Evolutionary conservation across 139 green algal species (phyloP).

Genomic region (Pseudopediastrum boryanum): DNA sequence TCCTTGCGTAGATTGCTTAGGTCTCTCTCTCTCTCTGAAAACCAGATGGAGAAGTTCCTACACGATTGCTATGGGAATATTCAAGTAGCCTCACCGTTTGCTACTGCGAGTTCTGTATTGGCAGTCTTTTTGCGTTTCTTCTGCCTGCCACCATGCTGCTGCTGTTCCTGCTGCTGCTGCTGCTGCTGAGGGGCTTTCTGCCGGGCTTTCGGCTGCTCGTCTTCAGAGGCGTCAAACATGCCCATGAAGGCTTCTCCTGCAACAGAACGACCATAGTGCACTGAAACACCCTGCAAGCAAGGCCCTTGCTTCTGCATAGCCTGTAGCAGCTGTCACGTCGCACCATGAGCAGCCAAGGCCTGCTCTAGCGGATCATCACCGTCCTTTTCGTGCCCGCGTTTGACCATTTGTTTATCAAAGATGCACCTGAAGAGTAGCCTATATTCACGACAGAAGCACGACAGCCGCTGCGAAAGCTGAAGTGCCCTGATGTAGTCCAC

Average conservation of each 20-base stretch:
- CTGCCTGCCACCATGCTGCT: background rate
- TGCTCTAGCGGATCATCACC: background rate
- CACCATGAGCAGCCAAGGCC: conserved; percentile 19
- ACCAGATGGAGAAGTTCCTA: no score
- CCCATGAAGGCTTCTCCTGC: conserved; percentile 61
- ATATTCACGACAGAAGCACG: no score
- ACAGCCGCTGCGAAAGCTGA: no score
- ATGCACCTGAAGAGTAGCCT: no score
- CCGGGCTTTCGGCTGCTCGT: conserved; percentile 18
- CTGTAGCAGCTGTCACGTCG: background rate
- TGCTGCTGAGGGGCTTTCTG: background rate
- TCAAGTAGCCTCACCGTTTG: no score
- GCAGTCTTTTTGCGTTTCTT: background rate
- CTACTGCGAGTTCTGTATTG: conserved; percentile 3
- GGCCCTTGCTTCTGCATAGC: background rate
- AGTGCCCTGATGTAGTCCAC: no score
- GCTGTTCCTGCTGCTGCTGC: conserved; percentile 16
- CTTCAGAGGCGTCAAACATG: conserved; percentile 59
- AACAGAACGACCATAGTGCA: background rate
- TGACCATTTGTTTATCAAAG: no score
- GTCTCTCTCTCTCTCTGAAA: no score
- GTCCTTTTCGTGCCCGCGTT: background rate
- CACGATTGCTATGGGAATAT: no score
- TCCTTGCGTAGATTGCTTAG: no score
- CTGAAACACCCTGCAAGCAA: background rate